These are phyloP conservation scores for Rhodotorula sp. DNA, from an alignment of 1,284 basidiomycete species.

Conservation along the genomic window DNA sequence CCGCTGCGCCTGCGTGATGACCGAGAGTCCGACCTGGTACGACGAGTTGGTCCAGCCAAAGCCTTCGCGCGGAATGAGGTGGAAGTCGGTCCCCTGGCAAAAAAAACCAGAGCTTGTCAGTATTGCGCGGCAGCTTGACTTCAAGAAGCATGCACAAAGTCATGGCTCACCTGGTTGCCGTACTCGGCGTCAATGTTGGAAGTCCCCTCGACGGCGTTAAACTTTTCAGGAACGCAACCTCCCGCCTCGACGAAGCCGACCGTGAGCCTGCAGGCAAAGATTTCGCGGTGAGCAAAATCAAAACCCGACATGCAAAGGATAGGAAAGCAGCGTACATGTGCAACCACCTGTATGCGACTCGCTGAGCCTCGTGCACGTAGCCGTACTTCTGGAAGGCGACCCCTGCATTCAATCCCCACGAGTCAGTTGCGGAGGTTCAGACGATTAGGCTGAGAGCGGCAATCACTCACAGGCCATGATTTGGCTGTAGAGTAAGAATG, in stretches of 20 bases:
- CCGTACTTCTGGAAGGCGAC: slow-evolving; percentile 95
- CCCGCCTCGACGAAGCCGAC: slow-evolving; percentile 48
- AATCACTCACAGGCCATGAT: slow-evolving; percentile 36
- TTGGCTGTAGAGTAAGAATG: slow-evolving; percentile 21
- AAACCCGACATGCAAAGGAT: too few species aligned
- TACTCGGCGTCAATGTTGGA: slow-evolving; percentile 92
- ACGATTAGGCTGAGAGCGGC: too few species aligned
- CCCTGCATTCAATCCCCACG: slow-evolving; percentile 63
- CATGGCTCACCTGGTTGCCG: slow-evolving; percentile 57
- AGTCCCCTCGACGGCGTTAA: slow-evolving; percentile 82
- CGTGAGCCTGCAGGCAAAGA: slow-evolving; percentile 63
- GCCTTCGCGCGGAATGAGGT: slow-evolving; percentile 91
- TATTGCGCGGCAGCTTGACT: too few species aligned
- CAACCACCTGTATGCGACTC: slow-evolving; percentile 90
- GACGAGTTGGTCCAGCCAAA: slow-evolving; percentile 87
- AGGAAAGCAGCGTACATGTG: slow-evolving; percentile 69
- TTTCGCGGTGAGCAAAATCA: not conserved
- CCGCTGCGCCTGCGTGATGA: slow-evolving; percentile 88
- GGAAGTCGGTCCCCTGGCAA: slow-evolving; percentile 87
- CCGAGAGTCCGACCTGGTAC: slow-evolving; percentile 91
- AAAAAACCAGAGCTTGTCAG: too few species aligned
- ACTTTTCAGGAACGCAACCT: slow-evolving; percentile 60
- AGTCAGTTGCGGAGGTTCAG: not conserved
- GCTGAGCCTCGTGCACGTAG: slow-evolving; percentile 86
- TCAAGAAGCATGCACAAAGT: not conserved